Evolutionary conservation across 495 filamentous ascomycete genomes (phyloP), one percentile per base, ranked within the genome.

Genomic region (Tuber indicum): DNA sequence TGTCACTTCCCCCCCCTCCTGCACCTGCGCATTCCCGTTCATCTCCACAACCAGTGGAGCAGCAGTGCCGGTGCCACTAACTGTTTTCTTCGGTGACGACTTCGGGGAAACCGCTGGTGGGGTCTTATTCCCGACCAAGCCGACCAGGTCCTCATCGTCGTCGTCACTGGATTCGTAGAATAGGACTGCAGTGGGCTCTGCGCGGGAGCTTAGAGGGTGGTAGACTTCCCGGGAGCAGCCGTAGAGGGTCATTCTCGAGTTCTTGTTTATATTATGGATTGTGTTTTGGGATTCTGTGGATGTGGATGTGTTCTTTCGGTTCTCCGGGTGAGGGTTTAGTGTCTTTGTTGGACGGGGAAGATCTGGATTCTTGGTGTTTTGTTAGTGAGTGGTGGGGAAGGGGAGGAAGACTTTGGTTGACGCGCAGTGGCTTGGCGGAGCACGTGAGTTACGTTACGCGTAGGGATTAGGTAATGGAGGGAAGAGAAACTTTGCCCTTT

Each of bases 191-290:
- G 43, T 69, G 44, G 82, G 74, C 70, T 84, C 82, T 9, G 82
- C 79, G 45, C 47, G 77, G 32, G 77, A 79, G 17, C 77, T 79
- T 26, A 80, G 70, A n/a, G 82, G 82, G 72, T 84, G 82, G 41
- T 80, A 83, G 41, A 84, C 82, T 71, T 84, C 82, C 9, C 82
- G 82, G 62, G 76, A 73, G 72, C 82, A 84, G 42, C 82, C 79
- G 69, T 83, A 84, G 62, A 66, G 58, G 58, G 58, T 32, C 58
- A 66, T 66, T 66, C n/a, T 58, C n/a, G 49, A 26, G 58, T 26
- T 66, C 16, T 32, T 9, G 21, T 3, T 58, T 58, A n/a, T 58
- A 23, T 21, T 23, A 23, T 3, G 49, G 49, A 23, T 16, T 62
- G 26, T 32, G 14, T 32, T 66, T 66, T 32, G 14, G 12, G 32